Base-by-base conservation (phyloP, 352 stramenopile genomes). In the Phytophthora kernoviae region DNA sequence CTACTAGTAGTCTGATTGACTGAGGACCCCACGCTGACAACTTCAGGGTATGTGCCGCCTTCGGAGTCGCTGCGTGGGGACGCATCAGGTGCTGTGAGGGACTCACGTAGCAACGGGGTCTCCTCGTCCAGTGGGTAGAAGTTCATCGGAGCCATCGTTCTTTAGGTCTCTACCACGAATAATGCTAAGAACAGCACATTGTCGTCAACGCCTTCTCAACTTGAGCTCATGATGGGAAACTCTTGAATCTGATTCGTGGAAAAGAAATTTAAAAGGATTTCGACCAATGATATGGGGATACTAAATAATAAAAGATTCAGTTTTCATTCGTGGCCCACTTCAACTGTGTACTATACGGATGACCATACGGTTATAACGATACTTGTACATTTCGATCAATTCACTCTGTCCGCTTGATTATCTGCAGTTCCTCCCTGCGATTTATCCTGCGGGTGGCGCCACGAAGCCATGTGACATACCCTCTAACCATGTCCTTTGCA, bases 91-190 rank as follows among this genome's bases (percentile, higher is more conserved):
- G 45, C 41, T 18, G 32, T 15, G 26, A 58, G 9, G 11, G 14
- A 43, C 37, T 56, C 58, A 14, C 40, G 49, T 15, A 79, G 62
- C 43, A 79, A 43, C 20, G 70, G 70, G 6, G 65, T 79, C 22
- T 79, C 70, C 36, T 79, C 70, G 41, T 75, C 50, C 50, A 72
- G 18, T 1, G 47, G 6, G 53, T 68, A 68, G 52, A 72, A 72
- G 48, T 72, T 47, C 58, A 72, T 72, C 7, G 52, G 37, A 20
- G 39, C 50, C 4, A 54, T 30, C 30, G 55, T 54, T 46, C 36
- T 24, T 21, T 14, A 12, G 33, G n/a, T 30, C 27, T 58, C 44
- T 54, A 54, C 7, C 34, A 22, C 18, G 40, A 32, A 9, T 20
- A 30, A 30, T 30, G 24, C 24, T 30, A 30, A 30, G 24, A 30